Conservation (phyloP, 2,329 filamentous ascomycete species). For the Tolypocladium endophyticum region DNA sequence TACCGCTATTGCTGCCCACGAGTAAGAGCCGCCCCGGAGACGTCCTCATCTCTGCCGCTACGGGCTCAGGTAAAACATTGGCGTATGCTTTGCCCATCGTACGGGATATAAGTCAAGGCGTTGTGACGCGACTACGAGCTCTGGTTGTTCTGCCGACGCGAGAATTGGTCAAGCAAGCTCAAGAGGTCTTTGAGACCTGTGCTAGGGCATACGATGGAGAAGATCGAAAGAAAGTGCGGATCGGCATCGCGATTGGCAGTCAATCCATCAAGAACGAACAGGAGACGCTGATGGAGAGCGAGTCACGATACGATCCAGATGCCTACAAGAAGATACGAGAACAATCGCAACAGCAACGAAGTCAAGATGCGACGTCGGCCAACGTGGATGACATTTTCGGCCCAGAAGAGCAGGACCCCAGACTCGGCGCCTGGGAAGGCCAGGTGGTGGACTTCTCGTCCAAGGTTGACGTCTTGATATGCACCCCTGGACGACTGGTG, state of each 20-base stretch:
- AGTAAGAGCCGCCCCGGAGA: slow-evolving; percentile 58
- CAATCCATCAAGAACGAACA: slow-evolving; percentile 61
- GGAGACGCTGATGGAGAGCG: slow-evolving; percentile 31
- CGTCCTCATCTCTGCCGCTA: slow-evolving; percentile 82
- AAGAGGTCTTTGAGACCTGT: slow-evolving; percentile 67
- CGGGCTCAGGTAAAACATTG: slow-evolving; percentile 90
- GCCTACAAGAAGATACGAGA: slow-evolving; percentile 28
- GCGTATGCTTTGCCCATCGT: slow-evolving; percentile 84
- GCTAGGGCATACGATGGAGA: slow-evolving; percentile 47
- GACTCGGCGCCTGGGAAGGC: slow-evolving; percentile 24
- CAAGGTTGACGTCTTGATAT: slow-evolving; percentile 79
- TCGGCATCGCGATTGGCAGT: slow-evolving; percentile 76
- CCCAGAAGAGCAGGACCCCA: slow-evolving; percentile 12
- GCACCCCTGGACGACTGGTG: slow-evolving; percentile 83
- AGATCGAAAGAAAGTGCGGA: slow-evolving; percentile 56
- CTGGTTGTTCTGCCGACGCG: slow-evolving; percentile 84
- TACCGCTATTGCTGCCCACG: slow-evolving; percentile 67
- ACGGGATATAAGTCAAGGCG: slow-evolving; percentile 57
- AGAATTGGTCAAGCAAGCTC: slow-evolving; percentile 80
- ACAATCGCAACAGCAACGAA: slow-evolving; percentile 5
- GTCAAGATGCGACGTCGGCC: slow-evolving; percentile 3
- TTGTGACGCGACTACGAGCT: slow-evolving; percentile 59
- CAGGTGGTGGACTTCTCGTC: slow-evolving; percentile 56
- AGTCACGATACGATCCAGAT: slow-evolving; percentile 52
- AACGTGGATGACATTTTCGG: slow-evolving; percentile 9